phyloP scores from a whole-genome alignment of 2,329 filamentous ascomycete genomes.

The Venturia asperata region DNA sequence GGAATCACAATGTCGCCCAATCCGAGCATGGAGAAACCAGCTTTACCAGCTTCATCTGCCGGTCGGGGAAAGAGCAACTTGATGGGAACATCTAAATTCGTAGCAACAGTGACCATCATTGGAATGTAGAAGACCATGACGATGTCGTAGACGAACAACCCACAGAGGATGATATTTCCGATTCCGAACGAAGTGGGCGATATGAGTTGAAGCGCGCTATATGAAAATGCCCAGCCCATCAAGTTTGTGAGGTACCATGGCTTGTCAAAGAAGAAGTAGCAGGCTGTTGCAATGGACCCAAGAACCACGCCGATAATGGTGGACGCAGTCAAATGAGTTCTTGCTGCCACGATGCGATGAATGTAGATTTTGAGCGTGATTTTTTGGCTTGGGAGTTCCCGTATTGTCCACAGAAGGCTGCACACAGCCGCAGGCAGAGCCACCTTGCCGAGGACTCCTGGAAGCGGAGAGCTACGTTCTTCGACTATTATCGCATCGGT shows the following conservation, averaged over 20 bases:
- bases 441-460: constrained; percentile 43
- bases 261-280: constrained; percentile 56
- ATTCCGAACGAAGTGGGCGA: constrained; percentile 84
- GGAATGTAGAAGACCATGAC: constrained; percentile 86
- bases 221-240: constrained; percentile 80
- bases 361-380: constrained; percentile 47
- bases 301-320: constrained; percentile 50
- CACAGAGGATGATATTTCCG: constrained; percentile 67
- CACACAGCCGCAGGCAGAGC: constrained; percentile 36
- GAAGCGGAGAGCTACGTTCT: constrained; percentile 41
- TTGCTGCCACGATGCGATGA: constrained; percentile 43
- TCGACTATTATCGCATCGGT: constrained; percentile 22
- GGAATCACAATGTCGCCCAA: constrained; percentile 92
- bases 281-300: constrained; percentile 51
- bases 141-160: constrained; percentile 91
- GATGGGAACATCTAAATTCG: constrained; percentile 81
- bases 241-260: constrained; percentile 75
- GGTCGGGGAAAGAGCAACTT: constrained; percentile 80
- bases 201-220: constrained; percentile 72
- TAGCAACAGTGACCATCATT: constrained; percentile 82
- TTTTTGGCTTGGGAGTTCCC: constrained; percentile 44
- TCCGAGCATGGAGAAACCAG: constrained; percentile 66
- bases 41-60: constrained; percentile 29
- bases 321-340: constrained; percentile 47
- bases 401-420: constrained; percentile 42